Evolutionary conservation across 73 alveolate genomes (phyloP).

Genomic region (Paramecium sexaurelia): DNA sequence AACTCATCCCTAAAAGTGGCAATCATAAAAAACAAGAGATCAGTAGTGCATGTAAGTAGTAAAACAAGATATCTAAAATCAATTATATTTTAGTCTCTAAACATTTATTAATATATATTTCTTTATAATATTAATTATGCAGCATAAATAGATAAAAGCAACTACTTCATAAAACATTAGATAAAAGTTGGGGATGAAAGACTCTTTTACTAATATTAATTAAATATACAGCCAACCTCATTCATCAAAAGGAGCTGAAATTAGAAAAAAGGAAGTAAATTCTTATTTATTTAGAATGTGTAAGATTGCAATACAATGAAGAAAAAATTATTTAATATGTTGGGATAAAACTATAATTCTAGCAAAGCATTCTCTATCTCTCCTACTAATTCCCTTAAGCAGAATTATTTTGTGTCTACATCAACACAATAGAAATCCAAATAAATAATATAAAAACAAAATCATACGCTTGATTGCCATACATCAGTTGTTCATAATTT

Average conservation of each 20-base stretch:
- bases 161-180: not conserved
- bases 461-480: not conserved
- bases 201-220: not conserved
- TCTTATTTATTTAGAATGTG: conserved; percentile 29
- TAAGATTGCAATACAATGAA: conserved; percentile 16
- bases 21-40: not conserved
- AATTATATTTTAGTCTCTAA: not conserved
- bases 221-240: conserved; percentile 16
- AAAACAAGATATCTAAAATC: not conserved
- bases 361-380: not conserved
- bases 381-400: not conserved
- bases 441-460: not conserved
- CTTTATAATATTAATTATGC: not conserved
- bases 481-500: not conserved
- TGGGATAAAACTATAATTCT: not conserved
- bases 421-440: not conserved
- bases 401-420: not conserved
- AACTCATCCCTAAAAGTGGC: not conserved
- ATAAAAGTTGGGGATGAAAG: not conserved
- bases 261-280: not conserved
- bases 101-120: not conserved
- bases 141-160: not conserved
- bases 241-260: not conserved
- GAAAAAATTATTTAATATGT: not conserved
- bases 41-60: not conserved